phyloP scores from a whole-genome alignment of 2,329 filamentous ascomycete species.

The Cytospora schulzeri region DNA sequence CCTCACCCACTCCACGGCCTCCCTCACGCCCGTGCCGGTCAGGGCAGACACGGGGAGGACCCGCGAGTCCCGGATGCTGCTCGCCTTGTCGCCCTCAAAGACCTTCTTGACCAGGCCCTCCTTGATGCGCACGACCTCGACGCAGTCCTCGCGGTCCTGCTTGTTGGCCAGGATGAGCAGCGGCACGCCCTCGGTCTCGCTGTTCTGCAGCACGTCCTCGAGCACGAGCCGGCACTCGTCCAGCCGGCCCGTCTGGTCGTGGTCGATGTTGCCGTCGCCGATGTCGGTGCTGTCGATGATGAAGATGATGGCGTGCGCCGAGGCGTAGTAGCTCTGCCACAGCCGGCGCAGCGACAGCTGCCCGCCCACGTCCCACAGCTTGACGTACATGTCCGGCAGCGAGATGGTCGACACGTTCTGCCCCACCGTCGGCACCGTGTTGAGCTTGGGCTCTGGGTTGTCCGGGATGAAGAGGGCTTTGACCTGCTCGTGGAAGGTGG shows the following conservation, averaged over 20 bases:
- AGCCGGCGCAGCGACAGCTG: constrained; percentile 86
- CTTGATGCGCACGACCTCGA: constrained; percentile 96
- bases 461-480: constrained; percentile 79
- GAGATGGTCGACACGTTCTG: constrained; percentile 94
- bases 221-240: constrained; percentile 89
- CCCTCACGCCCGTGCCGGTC: constrained; percentile 81
- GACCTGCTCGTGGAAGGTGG: constrained; percentile 95
- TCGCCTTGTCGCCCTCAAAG: constrained; percentile 90
- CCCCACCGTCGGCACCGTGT: constrained; percentile 94
- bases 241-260: constrained; percentile 60
- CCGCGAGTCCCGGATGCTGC: constrained; percentile 82
- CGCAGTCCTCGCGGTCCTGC: constrained; percentile 95
- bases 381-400: constrained; percentile 92
- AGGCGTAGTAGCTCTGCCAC: constrained; percentile 95
- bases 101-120: constrained; percentile 94
- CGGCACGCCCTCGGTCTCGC: constrained; percentile 88
- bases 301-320: constrained; percentile 95
- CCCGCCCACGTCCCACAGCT: constrained; percentile 97
- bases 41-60: constrained; percentile 92
- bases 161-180: constrained; percentile 94
- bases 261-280: constrained; percentile 73
- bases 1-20: constrained; percentile 96
- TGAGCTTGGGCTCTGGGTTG: constrained; percentile 65
- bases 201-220: constrained; percentile 84
- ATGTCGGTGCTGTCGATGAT: constrained; percentile 96